phyloP scores from a whole-genome alignment of 2,329 filamentous ascomycete species.

The Cercospora sp. region DNA sequence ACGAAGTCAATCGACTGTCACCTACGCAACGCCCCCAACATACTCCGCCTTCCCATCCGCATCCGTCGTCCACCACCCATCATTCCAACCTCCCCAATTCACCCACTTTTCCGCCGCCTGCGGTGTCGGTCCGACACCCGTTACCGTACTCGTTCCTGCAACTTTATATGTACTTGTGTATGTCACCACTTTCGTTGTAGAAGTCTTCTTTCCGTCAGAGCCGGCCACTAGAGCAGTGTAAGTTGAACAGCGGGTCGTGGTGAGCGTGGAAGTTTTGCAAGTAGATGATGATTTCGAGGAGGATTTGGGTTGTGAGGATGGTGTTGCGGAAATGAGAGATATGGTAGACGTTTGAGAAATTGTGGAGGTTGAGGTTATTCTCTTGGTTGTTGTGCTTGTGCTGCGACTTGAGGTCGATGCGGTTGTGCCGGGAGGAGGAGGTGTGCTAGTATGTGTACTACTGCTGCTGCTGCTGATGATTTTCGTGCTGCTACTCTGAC shows the following conservation, averaged over 20 bases:
- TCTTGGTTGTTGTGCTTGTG: background rate
- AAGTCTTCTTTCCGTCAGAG: background rate
- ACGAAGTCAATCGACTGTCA: too few relatives aligned
- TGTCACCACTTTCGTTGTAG: background rate
- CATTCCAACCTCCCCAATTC: slow-evolving; percentile 7
- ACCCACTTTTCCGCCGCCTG: background rate
- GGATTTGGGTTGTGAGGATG: background rate
- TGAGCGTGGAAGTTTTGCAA: background rate
- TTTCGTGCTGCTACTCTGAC: background rate
- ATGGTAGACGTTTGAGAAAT: background rate
- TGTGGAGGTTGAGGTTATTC: background rate
- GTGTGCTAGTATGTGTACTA: background rate
- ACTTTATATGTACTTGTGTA: background rate
- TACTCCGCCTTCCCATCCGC: slow-evolving; percentile 6
- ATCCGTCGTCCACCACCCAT: slow-evolving; percentile 12
- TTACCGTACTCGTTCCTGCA: background rate
- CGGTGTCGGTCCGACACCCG: background rate
- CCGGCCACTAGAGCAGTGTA: background rate
- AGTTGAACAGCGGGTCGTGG: background rate
- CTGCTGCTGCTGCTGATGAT: background rate
- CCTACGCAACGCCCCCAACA: background rate
- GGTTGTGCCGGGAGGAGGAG: background rate
- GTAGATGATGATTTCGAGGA: background rate
- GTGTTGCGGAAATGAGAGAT: background rate
- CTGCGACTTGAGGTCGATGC: background rate